Base-by-base conservation (phyloP, 2,329 filamentous ascomycete genomes). In the Aspergillus sp. region DNA sequence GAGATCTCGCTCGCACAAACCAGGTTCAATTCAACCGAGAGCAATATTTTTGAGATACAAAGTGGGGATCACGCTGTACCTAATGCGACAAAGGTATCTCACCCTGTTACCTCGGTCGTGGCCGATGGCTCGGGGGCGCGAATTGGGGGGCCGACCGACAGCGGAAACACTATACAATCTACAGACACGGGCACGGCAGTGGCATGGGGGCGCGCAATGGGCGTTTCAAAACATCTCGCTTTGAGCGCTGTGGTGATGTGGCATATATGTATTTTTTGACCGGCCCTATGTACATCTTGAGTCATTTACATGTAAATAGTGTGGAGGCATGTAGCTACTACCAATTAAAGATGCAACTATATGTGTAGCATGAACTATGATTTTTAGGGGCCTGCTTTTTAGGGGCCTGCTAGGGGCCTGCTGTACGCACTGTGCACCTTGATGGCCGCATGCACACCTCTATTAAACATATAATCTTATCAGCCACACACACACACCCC, bases 1-100 rank as follows among this genome's bases (percentile, higher is more conserved):
- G 76, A 85, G 66, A 85, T 87, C 62, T 83, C 81, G 2, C 71
- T 87, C 18, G 85, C 84, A 3, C 83, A 84, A 64, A 86, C 85
- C 3, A 81, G 81, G 59, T 86, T 86, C 76, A 85, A 86, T 66
- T 75, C 81, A 7, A 82, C 81, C 0, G 63, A 64, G 4, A 65
- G 71, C 48, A 76, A 81, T 58, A 71, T 87, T 47, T 58, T 80
- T 56, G 84, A 86, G 64, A 87, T 87, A 54, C 74, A 76, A 7
- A 75, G 75, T 15, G 81, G 80, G 3, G 62, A 73, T 3, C 62
- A 72, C 38, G 78, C 78, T 9, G 77, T 86, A 2, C 84, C 84
- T 0, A 75, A 77, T 44, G 83, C 84, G 5, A 81, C 79, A 0
- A 68, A 63, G n/a, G 83, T 85, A 1, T 43, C 75, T 1, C 77